phyloP scores from a whole-genome alignment of 169 alveolate genomes.

The Sarcocystis neurona region DNA sequence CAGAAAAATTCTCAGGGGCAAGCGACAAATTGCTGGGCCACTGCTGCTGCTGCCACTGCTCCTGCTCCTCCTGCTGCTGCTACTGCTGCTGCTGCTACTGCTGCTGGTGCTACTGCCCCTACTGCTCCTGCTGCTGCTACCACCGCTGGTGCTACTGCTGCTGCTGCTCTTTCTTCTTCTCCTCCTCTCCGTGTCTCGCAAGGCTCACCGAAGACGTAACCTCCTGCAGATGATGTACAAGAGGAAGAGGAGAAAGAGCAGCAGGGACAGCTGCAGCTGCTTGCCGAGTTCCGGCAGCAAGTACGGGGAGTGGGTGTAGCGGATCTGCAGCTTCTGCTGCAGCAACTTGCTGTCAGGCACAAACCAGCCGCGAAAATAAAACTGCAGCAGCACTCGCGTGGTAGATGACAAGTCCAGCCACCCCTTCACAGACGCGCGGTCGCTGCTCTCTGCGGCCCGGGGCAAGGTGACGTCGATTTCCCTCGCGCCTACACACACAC shows the following conservation, averaged over 20 bases:
- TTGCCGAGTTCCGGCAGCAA: constrained; percentile 1
- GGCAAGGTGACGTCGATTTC: constrained; percentile 1
- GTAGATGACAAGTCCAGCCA: constrained; percentile 20
- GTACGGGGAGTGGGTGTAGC: constrained; percentile 23
- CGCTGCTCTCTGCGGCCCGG: background rate
- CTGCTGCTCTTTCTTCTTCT: background rate
- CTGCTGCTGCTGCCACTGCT: background rate
- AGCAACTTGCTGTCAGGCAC: constrained; percentile 9
- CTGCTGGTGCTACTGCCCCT: background rate
- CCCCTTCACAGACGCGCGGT: background rate
- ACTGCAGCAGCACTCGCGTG: constrained; percentile 3
- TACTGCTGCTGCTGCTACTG: background rate
- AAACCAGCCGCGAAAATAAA: background rate
- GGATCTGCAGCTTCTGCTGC: constrained; percentile 16
- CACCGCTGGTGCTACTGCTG: background rate
- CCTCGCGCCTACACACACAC: background rate
- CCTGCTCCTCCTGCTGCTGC: background rate
- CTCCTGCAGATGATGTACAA: background rate
- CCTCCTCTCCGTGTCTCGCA: too few species aligned
- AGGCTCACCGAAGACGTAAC: background rate
- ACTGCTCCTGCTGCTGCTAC: background rate
- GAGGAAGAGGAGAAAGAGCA: constrained; percentile 22
- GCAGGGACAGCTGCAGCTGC: constrained; percentile 8
- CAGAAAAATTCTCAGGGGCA: too few species aligned
- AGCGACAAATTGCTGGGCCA: background rate